These are phyloP conservation scores for Nitzschia inconspicua DNA, from an alignment of 108 stramenopile species.

Conservation along the genomic window DNA sequence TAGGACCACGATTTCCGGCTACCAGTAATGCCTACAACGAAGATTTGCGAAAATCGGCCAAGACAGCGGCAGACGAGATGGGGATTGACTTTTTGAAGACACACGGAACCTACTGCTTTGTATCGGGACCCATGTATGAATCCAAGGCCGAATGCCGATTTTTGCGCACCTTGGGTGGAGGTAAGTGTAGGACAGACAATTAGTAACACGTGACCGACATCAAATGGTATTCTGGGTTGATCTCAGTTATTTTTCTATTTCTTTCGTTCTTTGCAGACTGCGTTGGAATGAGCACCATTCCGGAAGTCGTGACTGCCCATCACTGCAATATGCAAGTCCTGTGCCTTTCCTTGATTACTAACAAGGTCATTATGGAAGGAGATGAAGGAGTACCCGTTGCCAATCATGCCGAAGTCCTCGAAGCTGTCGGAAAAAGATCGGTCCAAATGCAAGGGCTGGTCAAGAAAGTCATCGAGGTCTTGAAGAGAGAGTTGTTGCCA, in stretches of 20 bases:
- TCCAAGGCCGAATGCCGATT: conserved; percentile 79
- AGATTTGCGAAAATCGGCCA: conserved; percentile 41
- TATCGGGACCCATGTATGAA: conserved; percentile 93
- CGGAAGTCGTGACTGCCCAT: conserved; percentile 89
- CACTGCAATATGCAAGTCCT: conserved; percentile 86
- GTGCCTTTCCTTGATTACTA: conserved; percentile 84
- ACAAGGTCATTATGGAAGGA: conserved; percentile 71
- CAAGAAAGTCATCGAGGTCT: conserved; percentile 47
- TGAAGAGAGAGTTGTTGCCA: conserved; percentile 27
- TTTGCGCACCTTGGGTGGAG: conserved; percentile 62
- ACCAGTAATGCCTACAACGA: conserved; percentile 73
- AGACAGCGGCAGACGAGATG: conserved; percentile 49
- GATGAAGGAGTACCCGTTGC: conserved; percentile 63
- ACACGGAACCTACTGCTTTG: conserved; percentile 88
- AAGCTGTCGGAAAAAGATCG: conserved; percentile 65
- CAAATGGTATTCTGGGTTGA: too few species aligned
- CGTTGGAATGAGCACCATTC: conserved; percentile 90
- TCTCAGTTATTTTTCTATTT: neutral
- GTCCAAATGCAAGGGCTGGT: conserved; percentile 72
- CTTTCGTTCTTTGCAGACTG: conserved; percentile 3
- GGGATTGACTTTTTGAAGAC: conserved; percentile 49
- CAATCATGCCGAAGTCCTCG: conserved; percentile 88
- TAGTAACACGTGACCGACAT: too few species aligned
- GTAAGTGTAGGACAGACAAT: too few species aligned
- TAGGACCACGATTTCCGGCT: conserved; percentile 89